Conservation (phyloP, 306 rosid genomes). For the Lathyrus sativus region DNA sequence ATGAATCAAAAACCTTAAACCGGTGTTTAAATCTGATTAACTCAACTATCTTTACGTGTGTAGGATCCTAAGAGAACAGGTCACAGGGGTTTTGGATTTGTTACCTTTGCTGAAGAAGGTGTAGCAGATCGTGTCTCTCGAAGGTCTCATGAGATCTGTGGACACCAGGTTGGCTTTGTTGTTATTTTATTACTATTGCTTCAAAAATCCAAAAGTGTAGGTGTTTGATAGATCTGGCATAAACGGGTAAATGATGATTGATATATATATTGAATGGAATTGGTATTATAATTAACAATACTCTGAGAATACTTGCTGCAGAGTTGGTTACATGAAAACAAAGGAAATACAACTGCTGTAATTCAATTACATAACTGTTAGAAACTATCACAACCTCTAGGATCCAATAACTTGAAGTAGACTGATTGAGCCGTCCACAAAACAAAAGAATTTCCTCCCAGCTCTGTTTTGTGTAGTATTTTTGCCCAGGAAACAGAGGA, state of each 20-base stretch:
- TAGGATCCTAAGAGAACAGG: slow-evolving; percentile 96
- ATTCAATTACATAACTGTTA: no score
- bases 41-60: slow-evolving; percentile 16
- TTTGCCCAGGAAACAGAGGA: no score
- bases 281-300: neutral
- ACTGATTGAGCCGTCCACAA: neutral
- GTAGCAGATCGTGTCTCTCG: slow-evolving; percentile 93
- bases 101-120: slow-evolving; percentile 93
- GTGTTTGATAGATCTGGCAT: slow-evolving; percentile 16
- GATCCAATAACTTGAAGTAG: neutral
- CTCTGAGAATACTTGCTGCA: neutral
- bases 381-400: neutral
- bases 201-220: neutral
- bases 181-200: neutral
- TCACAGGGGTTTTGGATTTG: slow-evolving; percentile 97
- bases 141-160: slow-evolving; percentile 89
- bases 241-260: neutral
- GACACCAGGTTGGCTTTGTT: slow-evolving; percentile 68
- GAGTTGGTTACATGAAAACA: neutral
- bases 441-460: no score
- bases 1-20: neutral
- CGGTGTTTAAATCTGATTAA: slow-evolving; percentile 24
- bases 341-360: neutral
- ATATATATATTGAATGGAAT: neutral
- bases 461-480: no score